Evolutionary conservation across 78 protist species (phyloP), one percentile per base, ranked within the genome.

Genomic region (Isochrysis galbana): DNA sequence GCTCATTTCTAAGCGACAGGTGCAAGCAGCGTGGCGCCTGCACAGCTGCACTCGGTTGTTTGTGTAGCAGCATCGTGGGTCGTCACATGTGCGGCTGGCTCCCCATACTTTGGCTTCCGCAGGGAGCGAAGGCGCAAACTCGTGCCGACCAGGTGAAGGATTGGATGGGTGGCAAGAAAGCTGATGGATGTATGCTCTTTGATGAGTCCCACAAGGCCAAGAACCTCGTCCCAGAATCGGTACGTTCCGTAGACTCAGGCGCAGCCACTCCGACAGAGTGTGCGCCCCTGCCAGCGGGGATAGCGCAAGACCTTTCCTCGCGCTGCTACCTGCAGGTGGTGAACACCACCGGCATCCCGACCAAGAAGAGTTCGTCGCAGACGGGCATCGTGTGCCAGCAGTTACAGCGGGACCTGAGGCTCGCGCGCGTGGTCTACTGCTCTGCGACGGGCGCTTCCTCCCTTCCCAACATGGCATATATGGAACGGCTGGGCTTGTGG

Each of bases 151-250:
- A 72, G 44, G 4, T 72, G 29, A 42, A 5, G 29, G 44, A 72
- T 19, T 72, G 82, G 82, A 5, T 72, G 45, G 82, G 82, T 42
- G 82, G 82, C 82, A 5, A 11, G 44, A 25, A n/a, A 21, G 88
- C 61, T 55, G 89, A 78, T 10, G 93, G 93, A 48, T 70, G 34
- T 23, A 17, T 91, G 22, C 29, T 78, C 67, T 78, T 91, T n/a
- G 93, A 91, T 89, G 93, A 91, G 93, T 38, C 45, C 42, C 93
- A 91, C 89, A 47, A 41, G 29, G 93, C 93, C 46, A 91, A 91
- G 39, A 91, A 91, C 78, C 69, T 91, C n/a, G 1, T 22, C 10
- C n/a, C 55, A 22, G 92, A 72, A 10, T 34, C 7, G 61, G n/a
- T n/a, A n/a, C n/a, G n/a, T n/a, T n/a, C n/a, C n/a, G n/a, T n/a